Percentiles rank a stretch among this genome's conserved stretches.
phyloP scores from a whole-genome alignment of 306 rosid species.

The Ochetophila trinervis region DNA sequence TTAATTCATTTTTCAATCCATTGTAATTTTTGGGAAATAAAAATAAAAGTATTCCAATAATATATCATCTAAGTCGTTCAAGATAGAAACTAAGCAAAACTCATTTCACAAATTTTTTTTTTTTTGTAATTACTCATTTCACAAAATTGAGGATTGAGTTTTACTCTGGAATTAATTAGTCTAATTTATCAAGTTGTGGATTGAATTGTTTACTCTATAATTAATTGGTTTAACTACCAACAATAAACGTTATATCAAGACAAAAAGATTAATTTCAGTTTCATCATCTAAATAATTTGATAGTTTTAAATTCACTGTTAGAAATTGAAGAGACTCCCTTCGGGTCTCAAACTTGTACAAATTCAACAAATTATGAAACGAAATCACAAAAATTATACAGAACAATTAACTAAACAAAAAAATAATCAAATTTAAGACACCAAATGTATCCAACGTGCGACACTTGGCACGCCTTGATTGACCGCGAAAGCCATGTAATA shows the following conservation, averaged over 20 bases:
- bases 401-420: neutral
- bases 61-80: too few species aligned
- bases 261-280: neutral
- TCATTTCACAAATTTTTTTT: too few species aligned
- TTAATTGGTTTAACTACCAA: neutral
- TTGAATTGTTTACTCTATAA: too few species aligned
- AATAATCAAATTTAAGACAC: neutral
- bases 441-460: constrained; percentile 74
- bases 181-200: neutral
- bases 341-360: neutral
- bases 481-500: constrained; percentile 84
- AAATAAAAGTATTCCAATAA: too few species aligned
- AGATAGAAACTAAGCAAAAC: too few species aligned
- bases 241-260: too few species aligned
- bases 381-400: neutral
- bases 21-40: too few species aligned
- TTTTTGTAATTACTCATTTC: too few species aligned
- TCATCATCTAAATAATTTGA: neutral
- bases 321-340: neutral
- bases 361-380: neutral
- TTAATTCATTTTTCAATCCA: too few species aligned
- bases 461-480: constrained; percentile 88
- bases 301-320: neutral
- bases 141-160: too few species aligned
- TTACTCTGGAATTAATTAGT: neutral